Base-by-base conservation (phyloP, 768 basidiomycete species). In the Leccinellum luteum region DNA sequence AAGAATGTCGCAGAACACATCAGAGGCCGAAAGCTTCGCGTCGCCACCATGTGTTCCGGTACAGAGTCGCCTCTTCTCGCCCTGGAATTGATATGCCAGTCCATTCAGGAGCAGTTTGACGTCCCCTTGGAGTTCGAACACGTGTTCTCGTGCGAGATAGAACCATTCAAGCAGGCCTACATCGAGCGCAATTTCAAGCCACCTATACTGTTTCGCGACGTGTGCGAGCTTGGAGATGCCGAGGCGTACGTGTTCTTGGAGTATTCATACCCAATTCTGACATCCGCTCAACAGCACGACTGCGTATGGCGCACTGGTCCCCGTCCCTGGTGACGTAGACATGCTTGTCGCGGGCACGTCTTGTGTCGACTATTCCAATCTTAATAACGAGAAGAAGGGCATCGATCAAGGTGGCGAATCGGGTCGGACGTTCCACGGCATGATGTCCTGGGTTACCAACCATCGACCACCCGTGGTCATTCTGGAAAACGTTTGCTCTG, bases 41-140 rank as follows among this genome's bases (percentile, higher is more conserved):
- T 98, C 58, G 95, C 94, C 4, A 98, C 95, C 12, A 98, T 98
- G 95, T 97, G 90, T 74, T 96, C 94, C 43, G 95, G 95, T 25
- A 98, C 95, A 6, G 95, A 98, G 68, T 93, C 92, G 2, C 95
- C 95, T 51, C 81, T 98, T 23, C 85, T 97, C 34, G 95, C 95
- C 14, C 78, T 98, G 48, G 87, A 90, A 30, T 75, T 95, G 59
- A 92, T 97, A 47, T 86, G 86, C 56, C 84, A 87, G 57, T 83
- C 87, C 5, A 82, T 96, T 62, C 73, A 83, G 30, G 84, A 86
- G 30, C 87, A 87, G 63, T 83, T 85, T 63, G 81, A 77, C 3
- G 64, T 88, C 52, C 75, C 80, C 2, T 74, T 97, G 55, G 81
- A 87, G 25, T 78, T 93, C 52, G 90, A 95, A 70, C 94, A 97